A percentile compares a stretch with the other conserved stretches of the same genome.
Evolutionary conservation across 2,329 filamentous ascomycete genomes (phyloP).

Genomic region (Diaporthe sp.): DNA sequence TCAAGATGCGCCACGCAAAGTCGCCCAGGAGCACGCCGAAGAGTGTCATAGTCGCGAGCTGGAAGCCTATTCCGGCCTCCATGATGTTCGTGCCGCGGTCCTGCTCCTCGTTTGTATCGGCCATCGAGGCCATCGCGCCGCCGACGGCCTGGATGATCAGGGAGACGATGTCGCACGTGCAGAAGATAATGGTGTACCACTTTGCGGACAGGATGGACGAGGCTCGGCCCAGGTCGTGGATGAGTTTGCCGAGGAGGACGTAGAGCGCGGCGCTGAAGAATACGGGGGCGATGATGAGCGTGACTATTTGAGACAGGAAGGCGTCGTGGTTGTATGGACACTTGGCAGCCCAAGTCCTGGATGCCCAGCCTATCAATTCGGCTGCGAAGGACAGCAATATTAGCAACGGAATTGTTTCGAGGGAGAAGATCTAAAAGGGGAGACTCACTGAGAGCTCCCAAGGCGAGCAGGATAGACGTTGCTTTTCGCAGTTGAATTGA

Average conservation of each 20-base stretch:
- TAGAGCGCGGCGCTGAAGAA: constrained; percentile 68
- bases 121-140: constrained; percentile 60
- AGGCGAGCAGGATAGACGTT: constrained; percentile 45
- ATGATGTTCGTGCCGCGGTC: constrained; percentile 60
- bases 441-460: constrained; percentile 47
- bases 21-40: constrained; percentile 56
- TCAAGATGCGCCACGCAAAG: constrained; percentile 55
- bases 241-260: constrained; percentile 62
- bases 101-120: constrained; percentile 51
- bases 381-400: constrained; percentile 42
- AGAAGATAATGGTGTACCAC: constrained; percentile 63
- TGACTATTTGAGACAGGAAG: constrained; percentile 65
- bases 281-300: constrained; percentile 59
- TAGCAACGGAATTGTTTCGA: not conserved
- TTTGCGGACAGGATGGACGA: constrained; percentile 59
- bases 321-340: constrained; percentile 64
- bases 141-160: constrained; percentile 63
- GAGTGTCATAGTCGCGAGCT: constrained; percentile 62
- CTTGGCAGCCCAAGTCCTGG: constrained; percentile 61
- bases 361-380: constrained; percentile 64
- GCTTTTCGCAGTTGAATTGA: constrained; percentile 43
- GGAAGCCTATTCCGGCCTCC: constrained; percentile 65
- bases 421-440: not conserved
- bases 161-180: constrained; percentile 60
- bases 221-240: constrained; percentile 57